Base-by-base conservation (phyloP, 352 stramenopile genomes). In the Phytophthora pluvialis region DNA sequence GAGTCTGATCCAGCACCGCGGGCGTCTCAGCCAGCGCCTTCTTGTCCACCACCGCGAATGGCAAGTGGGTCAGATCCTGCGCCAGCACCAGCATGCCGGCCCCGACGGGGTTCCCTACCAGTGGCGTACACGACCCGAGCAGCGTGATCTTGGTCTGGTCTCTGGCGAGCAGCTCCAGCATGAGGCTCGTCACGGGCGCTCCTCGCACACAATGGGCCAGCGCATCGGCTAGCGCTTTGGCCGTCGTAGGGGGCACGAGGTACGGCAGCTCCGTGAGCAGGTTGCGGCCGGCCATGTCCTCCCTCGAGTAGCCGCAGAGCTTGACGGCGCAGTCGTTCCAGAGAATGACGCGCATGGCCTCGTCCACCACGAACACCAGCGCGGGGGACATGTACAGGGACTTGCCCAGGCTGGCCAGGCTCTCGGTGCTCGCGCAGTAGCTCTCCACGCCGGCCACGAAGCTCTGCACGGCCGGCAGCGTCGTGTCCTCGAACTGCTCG, bases 271-370 rank as follows among this genome's bases (percentile, higher is more conserved):
- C 87, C 38, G 87, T 77, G 29, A 88, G 66, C 26, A 95, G 54
- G 32, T 90, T 83, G 26, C 87, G 82, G 0, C 87, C 87, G 0
- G 87, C 87, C 73, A 95, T 88, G 59, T 95, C 83, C 51, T 95
- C 85, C n/a, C 87, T 76, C 25, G 78, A 76, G 63, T 85, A 93
- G n/a, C 87, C 87, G 32, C 78, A 78, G 44, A 89, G 70, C 59
- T 82, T 79, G n/a, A 92, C 78, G 0, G 87, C 87, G 36, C 73
- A 77, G 54, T 95, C 87, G 53, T 95, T 95, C 87, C 87, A 95
- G 13, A 95, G 62, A 33, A 95, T 95, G 18, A 95, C 88, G 51
- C 87, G 87, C 85, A 93, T 92, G 38, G 78, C 71, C 44, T 93
- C 86, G 52, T 95, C 87, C 35, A 95, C 77, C 31, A 93, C 87